These are phyloP conservation scores for Plasmodium gaboni DNA, from an alignment of 169 alveolate genomes.

Conservation along the genomic window DNA sequence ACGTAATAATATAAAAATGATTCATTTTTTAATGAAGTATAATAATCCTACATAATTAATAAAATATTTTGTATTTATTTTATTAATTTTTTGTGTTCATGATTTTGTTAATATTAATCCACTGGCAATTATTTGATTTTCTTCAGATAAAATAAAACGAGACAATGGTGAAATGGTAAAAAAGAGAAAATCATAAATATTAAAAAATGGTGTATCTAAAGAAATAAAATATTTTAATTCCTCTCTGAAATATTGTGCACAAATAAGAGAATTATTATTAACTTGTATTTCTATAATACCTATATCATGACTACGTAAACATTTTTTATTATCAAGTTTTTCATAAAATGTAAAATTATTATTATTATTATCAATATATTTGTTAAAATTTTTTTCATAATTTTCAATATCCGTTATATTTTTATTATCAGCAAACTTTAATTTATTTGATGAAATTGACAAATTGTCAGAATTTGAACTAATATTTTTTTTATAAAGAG, in stretches of 20 bases:
- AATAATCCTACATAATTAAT: neutral
- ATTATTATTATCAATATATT: slow-evolving; percentile 37
- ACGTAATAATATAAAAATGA: slow-evolving; percentile 9
- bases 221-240: slow-evolving; percentile 60
- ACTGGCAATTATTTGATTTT: slow-evolving; percentile 70
- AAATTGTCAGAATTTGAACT: slow-evolving; percentile 1
- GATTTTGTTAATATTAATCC: slow-evolving; percentile 34
- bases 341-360: slow-evolving; percentile 31
- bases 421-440: slow-evolving; percentile 11
- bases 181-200: slow-evolving; percentile 51
- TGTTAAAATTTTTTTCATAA: neutral
- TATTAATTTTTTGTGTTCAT: neutral
- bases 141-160: slow-evolving; percentile 75
- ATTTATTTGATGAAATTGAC: neutral
- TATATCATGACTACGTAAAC: slow-evolving; percentile 60
- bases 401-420: slow-evolving; percentile 22
- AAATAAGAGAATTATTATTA: slow-evolving; percentile 47
- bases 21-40: too few species aligned
- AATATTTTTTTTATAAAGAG: slow-evolving; percentile 54
- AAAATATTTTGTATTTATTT: neutral
- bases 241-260: slow-evolving; percentile 32
- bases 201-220: slow-evolving; percentile 47
- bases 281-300: slow-evolving; percentile 62
- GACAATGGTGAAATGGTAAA: slow-evolving; percentile 67
- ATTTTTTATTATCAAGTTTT: slow-evolving; percentile 39